phyloP scores from a whole-genome alignment of 176 grass and related monocot species.

The Tillandsia leiboldiana region DNA sequence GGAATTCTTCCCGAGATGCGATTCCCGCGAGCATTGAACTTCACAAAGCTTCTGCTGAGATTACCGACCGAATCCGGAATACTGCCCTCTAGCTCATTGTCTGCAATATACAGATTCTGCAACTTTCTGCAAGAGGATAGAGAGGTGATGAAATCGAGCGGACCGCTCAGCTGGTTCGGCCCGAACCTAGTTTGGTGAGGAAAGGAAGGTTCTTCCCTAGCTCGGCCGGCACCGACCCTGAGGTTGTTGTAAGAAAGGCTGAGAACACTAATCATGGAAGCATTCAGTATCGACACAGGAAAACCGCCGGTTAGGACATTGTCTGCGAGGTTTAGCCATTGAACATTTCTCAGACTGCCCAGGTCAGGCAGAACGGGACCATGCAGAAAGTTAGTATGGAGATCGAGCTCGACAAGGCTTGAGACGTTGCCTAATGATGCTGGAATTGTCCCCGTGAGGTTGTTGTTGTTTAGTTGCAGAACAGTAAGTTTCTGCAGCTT shows the following conservation, averaged over 20 bases:
- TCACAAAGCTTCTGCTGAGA: constrained; percentile 2
- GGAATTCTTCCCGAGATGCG: constrained; percentile 12
- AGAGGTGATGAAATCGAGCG: constrained; percentile 16
- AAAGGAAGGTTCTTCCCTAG: constrained; percentile 13
- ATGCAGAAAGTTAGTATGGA: not conserved
- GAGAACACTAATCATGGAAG: not conserved
- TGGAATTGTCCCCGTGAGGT: constrained; percentile 16
- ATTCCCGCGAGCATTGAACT: not conserved
- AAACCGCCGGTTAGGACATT: constrained; percentile 15
- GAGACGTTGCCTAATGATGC: constrained; percentile 12
- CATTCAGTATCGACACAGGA: constrained; percentile 5
- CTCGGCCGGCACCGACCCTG: constrained; percentile 3
- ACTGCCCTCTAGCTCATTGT: constrained; percentile 9
- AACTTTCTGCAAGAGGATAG: constrained; percentile 18
- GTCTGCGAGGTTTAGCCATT: not conserved
- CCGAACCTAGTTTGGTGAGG: not conserved
- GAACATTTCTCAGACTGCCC: constrained; percentile 8
- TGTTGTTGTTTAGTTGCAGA: constrained; percentile 2
- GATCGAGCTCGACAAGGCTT: not conserved
- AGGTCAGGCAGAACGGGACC: constrained; percentile 4
- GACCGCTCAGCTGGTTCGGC: constrained; percentile 14
- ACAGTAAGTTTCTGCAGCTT: not conserved
- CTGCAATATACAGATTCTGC: not conserved
- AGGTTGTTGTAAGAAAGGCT: not conserved
- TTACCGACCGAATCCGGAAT: constrained; percentile 17